Evolutionary conservation across 257 asterid genomes (phyloP), one percentile per base, ranked within the genome.

Genomic region (Solanum paucissectum): DNA sequence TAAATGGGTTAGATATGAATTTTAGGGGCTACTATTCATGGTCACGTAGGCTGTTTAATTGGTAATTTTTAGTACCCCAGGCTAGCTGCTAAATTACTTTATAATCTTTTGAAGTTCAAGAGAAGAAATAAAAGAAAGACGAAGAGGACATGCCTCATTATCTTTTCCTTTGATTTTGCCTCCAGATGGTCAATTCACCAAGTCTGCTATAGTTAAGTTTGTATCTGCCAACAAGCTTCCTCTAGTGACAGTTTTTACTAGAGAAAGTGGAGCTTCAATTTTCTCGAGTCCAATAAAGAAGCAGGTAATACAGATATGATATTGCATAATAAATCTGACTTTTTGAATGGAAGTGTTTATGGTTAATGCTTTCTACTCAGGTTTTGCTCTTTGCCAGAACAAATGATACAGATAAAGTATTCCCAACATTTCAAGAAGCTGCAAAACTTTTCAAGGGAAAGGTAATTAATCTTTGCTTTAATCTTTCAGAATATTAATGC

Each of bases 401-500:
- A 76, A 93, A 91, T 74, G 93, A 90, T 76, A 90, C 96, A 1
- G 91, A 73, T 86, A 91, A 91, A 88, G 92, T 94, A 72, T 21
- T 94, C 81, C 92, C 93, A 84, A 84, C 92, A 89, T 95, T 95
- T 89, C 98, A 95, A 94, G 98, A 97, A 89, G 98, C 97, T 87
- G 99, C 99, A 76, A 96, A 95, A 89, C 87, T 86, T 90, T 97
- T 97, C 91, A 95, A 95, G 91, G 99, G 99, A 89, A 96, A 95
- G 99, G 99, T 97, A 92, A 82, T 49, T 49, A 9, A 82, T 12
- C 69, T 49, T 49, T 32, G 25, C 21, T 18, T 81, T 49, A 49
- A 11, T 49, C 10, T 49, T 29, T 10, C 32, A 49, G 40, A 32
- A 27, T 52, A 49, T 9, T 10, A 18, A 18, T 49, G 40, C 7